Evolutionary conservation across 2,329 filamentous ascomycete genomes (phyloP).

Genomic region (Aspergillus sp.): DNA sequence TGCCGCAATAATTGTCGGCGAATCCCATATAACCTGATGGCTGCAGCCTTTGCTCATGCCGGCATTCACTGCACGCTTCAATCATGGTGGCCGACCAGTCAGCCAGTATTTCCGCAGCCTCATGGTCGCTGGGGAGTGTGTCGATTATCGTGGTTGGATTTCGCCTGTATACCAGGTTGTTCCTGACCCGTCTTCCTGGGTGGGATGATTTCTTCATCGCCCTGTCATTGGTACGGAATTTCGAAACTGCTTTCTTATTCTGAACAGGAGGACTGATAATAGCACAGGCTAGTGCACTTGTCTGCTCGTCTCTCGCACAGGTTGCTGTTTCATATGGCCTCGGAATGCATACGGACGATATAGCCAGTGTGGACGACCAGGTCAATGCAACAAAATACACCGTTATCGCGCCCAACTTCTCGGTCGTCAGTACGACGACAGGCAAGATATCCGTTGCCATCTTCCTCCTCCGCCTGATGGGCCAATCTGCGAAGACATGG

Average conservation of each 20-base stretch:
- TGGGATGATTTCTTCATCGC: slow-evolving; percentile 1
- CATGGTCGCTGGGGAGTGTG: background rate
- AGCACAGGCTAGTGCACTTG: background rate
- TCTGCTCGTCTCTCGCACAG: slow-evolving; percentile 5
- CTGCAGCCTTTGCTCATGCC: background rate
- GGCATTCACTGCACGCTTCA: background rate
- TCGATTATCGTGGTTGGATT: background rate
- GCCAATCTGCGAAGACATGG: background rate
- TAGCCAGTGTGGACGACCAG: background rate
- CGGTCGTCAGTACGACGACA: background rate
- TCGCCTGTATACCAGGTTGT: background rate
- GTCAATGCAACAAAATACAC: slow-evolving; percentile 4
- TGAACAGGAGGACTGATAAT: background rate
- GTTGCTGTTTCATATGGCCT: background rate
- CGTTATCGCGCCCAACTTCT: background rate
- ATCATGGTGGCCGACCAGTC: slow-evolving; percentile 2
- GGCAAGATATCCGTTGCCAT: slow-evolving; percentile 1
- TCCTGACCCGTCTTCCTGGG: background rate
- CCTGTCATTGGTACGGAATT: background rate
- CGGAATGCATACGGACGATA: background rate
- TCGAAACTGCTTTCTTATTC: background rate
- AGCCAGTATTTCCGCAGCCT: slow-evolving; percentile 1
- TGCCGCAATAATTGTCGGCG: too few relatives aligned
- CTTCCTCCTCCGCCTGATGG: background rate
- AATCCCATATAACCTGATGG: too few relatives aligned